Percentiles rank a stretch among this genome's conserved stretches.
These are phyloP conservation scores for Stagonosporopsis rhizophila DNA, from an alignment of 2,329 filamentous ascomycete genomes.

Conservation along the genomic window DNA sequence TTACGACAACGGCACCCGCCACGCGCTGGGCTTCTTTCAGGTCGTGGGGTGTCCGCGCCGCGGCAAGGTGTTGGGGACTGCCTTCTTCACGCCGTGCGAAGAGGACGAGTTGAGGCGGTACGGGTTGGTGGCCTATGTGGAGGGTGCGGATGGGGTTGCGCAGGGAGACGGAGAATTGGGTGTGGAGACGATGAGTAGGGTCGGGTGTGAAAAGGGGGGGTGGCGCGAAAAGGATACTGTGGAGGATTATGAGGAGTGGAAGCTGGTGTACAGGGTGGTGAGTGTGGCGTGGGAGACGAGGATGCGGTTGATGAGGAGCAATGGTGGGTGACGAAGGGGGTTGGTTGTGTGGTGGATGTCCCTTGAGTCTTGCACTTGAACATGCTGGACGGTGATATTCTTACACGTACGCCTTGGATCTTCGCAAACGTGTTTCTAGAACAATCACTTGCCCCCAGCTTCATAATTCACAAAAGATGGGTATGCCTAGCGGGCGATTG, in stretches of 20 bases:
- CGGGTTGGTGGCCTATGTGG: conserved; percentile 13
- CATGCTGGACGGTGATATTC: no score
- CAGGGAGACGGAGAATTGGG: neutral
- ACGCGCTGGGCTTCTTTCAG: conserved; percentile 25
- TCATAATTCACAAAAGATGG: no score
- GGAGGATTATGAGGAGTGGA: conserved; percentile 14
- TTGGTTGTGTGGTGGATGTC: neutral
- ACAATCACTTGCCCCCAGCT: no score
- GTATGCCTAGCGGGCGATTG: no score
- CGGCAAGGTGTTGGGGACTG: neutral
- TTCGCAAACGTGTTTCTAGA: no score
- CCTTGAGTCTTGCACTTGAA: no score
- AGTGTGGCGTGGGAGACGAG: conserved; percentile 8
- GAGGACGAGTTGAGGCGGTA: conserved; percentile 10
- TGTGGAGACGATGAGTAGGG: neutral
- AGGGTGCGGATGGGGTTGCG: neutral
- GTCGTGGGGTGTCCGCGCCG: neutral
- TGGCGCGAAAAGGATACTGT: conserved; percentile 18
- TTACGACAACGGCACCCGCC: conserved; percentile 15
- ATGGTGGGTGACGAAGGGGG: neutral
- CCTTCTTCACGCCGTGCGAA: conserved; percentile 23
- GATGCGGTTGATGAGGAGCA: neutral
- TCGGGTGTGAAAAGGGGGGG: conserved; percentile 8
- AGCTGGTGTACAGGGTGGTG: neutral
- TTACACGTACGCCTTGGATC: no score